These are phyloP conservation scores for Daldinia childiae DNA, from an alignment of 495 filamentous ascomycete genomes.

Conservation along the genomic window DNA sequence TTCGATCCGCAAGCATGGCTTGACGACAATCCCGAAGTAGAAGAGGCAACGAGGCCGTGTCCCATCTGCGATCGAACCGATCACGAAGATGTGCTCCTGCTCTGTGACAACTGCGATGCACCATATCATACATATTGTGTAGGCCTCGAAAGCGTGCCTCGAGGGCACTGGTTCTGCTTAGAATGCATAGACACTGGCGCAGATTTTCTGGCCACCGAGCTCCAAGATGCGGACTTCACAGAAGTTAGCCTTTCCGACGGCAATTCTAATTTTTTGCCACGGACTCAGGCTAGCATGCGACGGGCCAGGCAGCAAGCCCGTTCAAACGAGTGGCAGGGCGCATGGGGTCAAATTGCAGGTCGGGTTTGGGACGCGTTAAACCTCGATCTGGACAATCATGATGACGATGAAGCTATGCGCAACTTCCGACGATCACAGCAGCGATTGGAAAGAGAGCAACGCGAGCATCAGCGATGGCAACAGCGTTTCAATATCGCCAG, in stretches of 20 bases:
- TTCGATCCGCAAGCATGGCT: conserved; percentile 82
- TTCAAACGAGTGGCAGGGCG: conserved; percentile 63
- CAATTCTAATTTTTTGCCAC: conserved; percentile 52
- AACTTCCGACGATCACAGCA: conserved; percentile 63
- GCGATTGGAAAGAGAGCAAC: conserved; percentile 68
- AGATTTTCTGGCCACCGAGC: conserved; percentile 58
- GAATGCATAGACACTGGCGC: conserved; percentile 63
- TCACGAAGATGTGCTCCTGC: conserved; percentile 79
- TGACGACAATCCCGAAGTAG: conserved; percentile 75
- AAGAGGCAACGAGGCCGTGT: conserved; percentile 72
- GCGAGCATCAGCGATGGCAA: conserved; percentile 78
- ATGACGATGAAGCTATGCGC: conserved; percentile 73
- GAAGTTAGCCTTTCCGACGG: conserved; percentile 22
- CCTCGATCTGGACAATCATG: conserved; percentile 88
- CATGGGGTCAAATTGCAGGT: conserved; percentile 63
- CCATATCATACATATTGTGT: conserved; percentile 88
- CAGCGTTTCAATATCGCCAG: conserved; percentile 81
- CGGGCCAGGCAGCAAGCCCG: conserved; percentile 57
- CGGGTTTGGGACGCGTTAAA: conserved; percentile 66
- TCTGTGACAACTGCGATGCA: conserved; percentile 88
- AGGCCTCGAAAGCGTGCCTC: conserved; percentile 76
- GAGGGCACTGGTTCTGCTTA: conserved; percentile 85
- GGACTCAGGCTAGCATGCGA: conserved; percentile 60
- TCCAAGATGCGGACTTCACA: conserved; percentile 52
- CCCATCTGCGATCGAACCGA: conserved; percentile 80